Evolutionary conservation across 495 filamentous ascomycete genomes (phyloP), one percentile per base, ranked within the genome.

Genomic region (Aspergillus ostianus): DNA sequence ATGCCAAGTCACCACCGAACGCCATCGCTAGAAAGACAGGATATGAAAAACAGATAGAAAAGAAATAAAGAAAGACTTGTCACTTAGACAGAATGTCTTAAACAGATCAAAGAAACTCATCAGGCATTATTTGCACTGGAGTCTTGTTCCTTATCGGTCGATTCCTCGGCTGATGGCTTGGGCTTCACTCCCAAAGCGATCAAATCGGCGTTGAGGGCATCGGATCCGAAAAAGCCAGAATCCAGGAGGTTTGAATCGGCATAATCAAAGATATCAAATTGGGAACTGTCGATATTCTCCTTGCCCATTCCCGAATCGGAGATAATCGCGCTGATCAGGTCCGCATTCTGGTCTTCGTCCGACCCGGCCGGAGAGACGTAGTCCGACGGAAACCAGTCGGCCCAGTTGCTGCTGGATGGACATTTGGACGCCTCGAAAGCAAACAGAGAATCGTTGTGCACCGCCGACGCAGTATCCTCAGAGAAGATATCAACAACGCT

Each of bases 181-280:
- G 58, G 21, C 26, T 73, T 73, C 13, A 62, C 60, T 6, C 63
- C 60, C 32, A 62, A 55, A 49, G 53, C 55, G 44, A 67, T 56
- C n/a, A 60, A 32, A 21, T 78, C 72, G 13, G 52, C 56, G 26
- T 69, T 61, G 26, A 74, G 59, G 45, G 70, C 61, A 51, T 78
- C 75, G 29, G 75, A 78, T 47, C 75, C 70, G 63, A 77, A 77
- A 53, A 78, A 76, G 23, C 74, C 71, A 9, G 75, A 77, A 58
- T 78, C 75, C 23, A 75, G 68, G 30, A 69, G 48, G 20, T 58
- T 62, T 26, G 68, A 32, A 44, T 68, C 64, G 5, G 57, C 62
- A 50, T 71, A 72, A 44, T 65, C 61, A 59, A 77, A 77, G 21
- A 70, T 69, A 29, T 71, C 66, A 57, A 73, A 69, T 2, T 68